These are phyloP conservation scores for Umbelopsis sp. DNA, from an alignment of 371 early-diverging fungal species.

Conservation along the genomic window DNA sequence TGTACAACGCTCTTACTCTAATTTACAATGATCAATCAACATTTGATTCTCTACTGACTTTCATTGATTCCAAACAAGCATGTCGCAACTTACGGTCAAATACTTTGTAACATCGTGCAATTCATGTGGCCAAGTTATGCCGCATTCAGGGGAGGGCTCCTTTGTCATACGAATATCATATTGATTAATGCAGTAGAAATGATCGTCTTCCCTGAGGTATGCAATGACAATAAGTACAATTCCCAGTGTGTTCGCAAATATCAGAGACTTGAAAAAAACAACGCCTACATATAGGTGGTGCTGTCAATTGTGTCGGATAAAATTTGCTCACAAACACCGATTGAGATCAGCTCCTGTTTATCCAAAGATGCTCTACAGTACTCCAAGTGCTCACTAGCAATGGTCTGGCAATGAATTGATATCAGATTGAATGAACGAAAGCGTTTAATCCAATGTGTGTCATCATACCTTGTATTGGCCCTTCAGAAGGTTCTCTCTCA, in stretches of 20 bases:
- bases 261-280: not conserved
- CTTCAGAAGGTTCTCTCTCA: conserved; percentile 42
- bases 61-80: not conserved
- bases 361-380: conserved; percentile 31
- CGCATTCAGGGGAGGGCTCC: conserved; percentile 64
- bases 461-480: conserved; percentile 24
- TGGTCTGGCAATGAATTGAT: conserved; percentile 14
- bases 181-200: conserved; percentile 70
- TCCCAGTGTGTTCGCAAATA: not conserved
- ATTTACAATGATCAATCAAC: not conserved
- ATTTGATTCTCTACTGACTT: not conserved
- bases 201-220: conserved; percentile 16
- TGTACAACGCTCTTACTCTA: conserved; percentile 57
- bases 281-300: conserved; percentile 34
- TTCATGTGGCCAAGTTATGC: conserved; percentile 77
- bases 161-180: conserved; percentile 82
- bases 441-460: not conserved
- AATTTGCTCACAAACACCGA: conserved; percentile 36
- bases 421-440: not conserved
- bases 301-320: conserved; percentile 35
- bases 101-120: conserved; percentile 63
- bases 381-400: conserved; percentile 26
- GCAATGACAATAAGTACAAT: not conserved
- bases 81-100: conserved; percentile 49
- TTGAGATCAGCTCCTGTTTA: conserved; percentile 26